A percentile compares a stretch with the other conserved stretches of the same genome.
These are phyloP conservation scores for Erythrobasidium yunnanense DNA, from an alignment of 768 basidiomycete genomes.

Conservation along the genomic window DNA sequence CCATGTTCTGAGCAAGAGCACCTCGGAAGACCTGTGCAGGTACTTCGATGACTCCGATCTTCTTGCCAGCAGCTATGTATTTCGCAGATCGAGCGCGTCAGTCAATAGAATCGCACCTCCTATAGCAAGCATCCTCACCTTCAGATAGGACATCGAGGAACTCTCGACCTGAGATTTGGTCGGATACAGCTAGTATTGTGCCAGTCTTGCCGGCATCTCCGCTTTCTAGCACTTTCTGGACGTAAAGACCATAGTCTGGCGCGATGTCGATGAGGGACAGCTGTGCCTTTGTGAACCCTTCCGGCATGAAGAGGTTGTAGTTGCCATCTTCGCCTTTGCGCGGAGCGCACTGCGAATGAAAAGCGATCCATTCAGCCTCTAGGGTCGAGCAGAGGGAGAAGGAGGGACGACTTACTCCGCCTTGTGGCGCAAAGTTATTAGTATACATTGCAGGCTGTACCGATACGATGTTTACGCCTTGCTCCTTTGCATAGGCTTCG, in stretches of 20 bases:
- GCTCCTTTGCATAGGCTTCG: background rate
- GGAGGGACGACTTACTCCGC: too few relatives aligned
- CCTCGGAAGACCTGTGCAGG: background rate
- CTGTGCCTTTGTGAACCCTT: background rate
- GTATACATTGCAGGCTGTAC: background rate
- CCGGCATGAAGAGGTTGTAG: background rate
- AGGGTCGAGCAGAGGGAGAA: too few relatives aligned
- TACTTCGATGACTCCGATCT: background rate
- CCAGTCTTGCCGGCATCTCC: background rate
- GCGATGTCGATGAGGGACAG: background rate
- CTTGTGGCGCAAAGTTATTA: too few relatives aligned
- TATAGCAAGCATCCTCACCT: background rate
- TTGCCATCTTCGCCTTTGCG: background rate
- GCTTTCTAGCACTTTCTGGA: background rate
- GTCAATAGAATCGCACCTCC: background rate
- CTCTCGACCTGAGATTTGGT: background rate
- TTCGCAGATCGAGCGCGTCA: background rate
- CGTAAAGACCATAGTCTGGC: background rate
- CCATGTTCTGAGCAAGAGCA: background rate
- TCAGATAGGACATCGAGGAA: background rate
- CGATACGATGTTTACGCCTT: background rate
- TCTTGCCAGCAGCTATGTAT: background rate
- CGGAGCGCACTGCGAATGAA: background rate
- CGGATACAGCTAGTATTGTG: background rate
- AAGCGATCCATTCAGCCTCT: too few relatives aligned